Evolutionary conservation across 208 protist species (phyloP), one percentile per base, ranked within the genome.

Genomic region (Leishmania tarentolae): DNA sequence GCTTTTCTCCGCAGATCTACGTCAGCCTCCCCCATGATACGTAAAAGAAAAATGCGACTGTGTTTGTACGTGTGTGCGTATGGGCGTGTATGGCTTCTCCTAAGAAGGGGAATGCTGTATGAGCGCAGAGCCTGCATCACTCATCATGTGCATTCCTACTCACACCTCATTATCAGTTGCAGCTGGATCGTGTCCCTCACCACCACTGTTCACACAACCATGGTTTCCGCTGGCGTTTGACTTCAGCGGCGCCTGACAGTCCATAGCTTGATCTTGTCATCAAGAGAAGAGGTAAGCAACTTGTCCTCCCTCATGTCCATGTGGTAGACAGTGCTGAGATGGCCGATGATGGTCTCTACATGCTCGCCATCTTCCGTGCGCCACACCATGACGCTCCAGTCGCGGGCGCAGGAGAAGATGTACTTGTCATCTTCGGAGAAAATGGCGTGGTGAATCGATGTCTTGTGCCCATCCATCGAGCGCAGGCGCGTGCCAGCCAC

Each of bases 201-300:
- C 71, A 59, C 61, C 79, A 21, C 47, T 59, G 47, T 21, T 57
- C 47, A 0, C 42, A 37, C 68, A 3, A 17, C 68, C 61, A 66
- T 13, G 15, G 24, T 40, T 66, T 66, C n/a, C 31, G 61, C 61
- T 66, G 61, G 61, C 40, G 15, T 21, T 52, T 28, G 2, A 52
- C 44, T 7, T 46, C 40, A 75, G 28, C 89, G 83, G n/a, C 63
- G 72, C 79, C 83, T 89, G 50, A 96, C 81, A 0, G 84, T 79
- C 93, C 93, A 98, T 46, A 98, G 76, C 86, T 98, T 98, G 53
- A 98, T 68, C 50, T 90, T 94, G 75, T 94, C 87, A 73, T 98
- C 95, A 24, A 97, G 87, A 1, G 92, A 95, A 31, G 87, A 93
- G 44, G 95, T 95, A 42, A 98, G 85, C 79, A 98, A 47, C 82